Evolutionary conservation across 768 basidiomycete genomes (phyloP), one percentile per base, ranked within the genome.

Genomic region (Lentinula raphanica): DNA sequence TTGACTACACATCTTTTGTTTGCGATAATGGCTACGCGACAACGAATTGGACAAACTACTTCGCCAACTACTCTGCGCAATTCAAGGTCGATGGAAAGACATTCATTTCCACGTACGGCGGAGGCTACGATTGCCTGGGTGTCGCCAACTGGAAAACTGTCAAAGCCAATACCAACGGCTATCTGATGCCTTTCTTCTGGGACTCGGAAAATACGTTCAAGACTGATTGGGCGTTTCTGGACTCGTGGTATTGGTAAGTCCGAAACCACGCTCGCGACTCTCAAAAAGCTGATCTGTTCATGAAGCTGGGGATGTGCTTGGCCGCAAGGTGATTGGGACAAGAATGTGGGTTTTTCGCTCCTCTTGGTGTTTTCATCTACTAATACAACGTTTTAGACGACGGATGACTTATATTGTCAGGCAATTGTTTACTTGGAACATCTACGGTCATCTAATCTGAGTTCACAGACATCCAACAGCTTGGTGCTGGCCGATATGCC

Each of bases 41-140:
- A 28, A 74, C 85, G 23, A 67, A 70, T 27, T 70, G 72, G 39
- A 76, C 83, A 55, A 76, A 77, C 7, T 71, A 68, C 13, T 86
- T 81, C 61, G 69, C 76, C 2, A 63, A 65, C 3, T 79, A 86
- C 62, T 77, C 80, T 0, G 79, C 72, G 56, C 86, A 88, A 64
- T 79, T 85, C 66, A 76, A 69, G 27, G 75, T 82, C 56, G 69
- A 81, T 49, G 79, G 78, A 11, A 80, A 79, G 64, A 71, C 76
- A 3, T 76, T 88, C 63, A 77, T 87, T 3, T 85, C 83, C 8
- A 86, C 85, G 21, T 89, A 81, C 64, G 72, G 75, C 51, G 87
- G 82, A 39, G 81, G 81, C 62, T 50, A 50, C 17, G 49, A 50
- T 19, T 82, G 79, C 39, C 77, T 90, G 55, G 86, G 86, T 3